These are phyloP conservation scores for Russula lepida DNA, from an alignment of 768 basidiomycete genomes.

Conservation along the genomic window DNA sequence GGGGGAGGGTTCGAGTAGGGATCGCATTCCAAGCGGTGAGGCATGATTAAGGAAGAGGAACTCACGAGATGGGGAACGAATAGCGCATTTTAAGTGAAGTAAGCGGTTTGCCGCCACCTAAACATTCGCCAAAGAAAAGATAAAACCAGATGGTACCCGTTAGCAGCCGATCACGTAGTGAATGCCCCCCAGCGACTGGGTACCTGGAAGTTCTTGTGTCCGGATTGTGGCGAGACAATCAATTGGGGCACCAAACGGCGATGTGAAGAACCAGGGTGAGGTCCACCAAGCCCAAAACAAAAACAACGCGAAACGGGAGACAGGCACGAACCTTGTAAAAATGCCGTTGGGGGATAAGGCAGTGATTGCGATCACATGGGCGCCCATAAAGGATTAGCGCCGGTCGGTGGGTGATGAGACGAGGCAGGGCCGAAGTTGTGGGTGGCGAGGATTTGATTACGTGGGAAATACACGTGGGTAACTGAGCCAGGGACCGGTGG, in stretches of 20 bases:
- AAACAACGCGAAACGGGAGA: conserved; percentile 1
- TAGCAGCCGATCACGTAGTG: conserved; percentile 10
- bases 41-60: conserved; percentile 16
- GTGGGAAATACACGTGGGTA: conserved; percentile 12
- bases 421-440: neutral
- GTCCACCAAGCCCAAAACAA: conserved; percentile 2
- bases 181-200: neutral
- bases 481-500: conserved; percentile 1
- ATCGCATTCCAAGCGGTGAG: conserved; percentile 18
- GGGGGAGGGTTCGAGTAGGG: conserved; percentile 6
- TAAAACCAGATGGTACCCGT: conserved; percentile 3
- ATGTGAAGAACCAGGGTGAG: conserved; percentile 15
- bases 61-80: conserved; percentile 7
- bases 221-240: conserved; percentile 18
- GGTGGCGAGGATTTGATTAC: conserved; percentile 15
- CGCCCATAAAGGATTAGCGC: conserved; percentile 19
- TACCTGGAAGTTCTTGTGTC: conserved; percentile 2
- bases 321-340: conserved; percentile 18
- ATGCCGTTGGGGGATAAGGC: conserved; percentile 16
- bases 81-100: conserved; percentile 17
- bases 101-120: conserved; percentile 14
- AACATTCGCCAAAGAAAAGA: conserved; percentile 8
- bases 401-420: conserved; percentile 2
- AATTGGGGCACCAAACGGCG: conserved; percentile 7
- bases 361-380: conserved; percentile 13